These are phyloP conservation scores for Paecilomyces fulvus DNA, from an alignment of 2,329 filamentous ascomycete genomes.

Conservation along the genomic window DNA sequence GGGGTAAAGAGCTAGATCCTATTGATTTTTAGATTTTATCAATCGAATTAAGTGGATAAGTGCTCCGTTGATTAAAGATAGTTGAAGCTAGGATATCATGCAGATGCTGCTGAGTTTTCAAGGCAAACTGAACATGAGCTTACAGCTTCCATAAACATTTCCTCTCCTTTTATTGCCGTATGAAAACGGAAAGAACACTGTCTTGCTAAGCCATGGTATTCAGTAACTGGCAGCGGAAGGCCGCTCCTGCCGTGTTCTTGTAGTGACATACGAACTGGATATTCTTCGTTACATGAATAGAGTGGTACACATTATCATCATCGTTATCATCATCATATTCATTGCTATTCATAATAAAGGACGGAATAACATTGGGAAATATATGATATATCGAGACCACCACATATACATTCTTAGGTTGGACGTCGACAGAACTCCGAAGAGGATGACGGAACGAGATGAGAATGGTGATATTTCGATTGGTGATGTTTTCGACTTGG, in stretches of 20 bases:
- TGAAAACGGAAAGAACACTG: too few species aligned
- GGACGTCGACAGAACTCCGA: neutral
- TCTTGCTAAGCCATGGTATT: too few species aligned
- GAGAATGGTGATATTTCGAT: neutral
- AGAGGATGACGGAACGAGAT: neutral
- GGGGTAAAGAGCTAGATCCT: too few species aligned
- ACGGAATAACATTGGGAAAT: neutral
- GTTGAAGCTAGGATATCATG: too few species aligned
- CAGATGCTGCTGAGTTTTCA: too few species aligned
- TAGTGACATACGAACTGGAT: neutral
- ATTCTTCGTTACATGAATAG: neutral
- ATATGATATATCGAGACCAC: neutral
- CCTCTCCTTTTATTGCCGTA: too few species aligned
- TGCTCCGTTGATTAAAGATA: too few species aligned
- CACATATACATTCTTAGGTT: neutral
- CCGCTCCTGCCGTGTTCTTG: neutral
- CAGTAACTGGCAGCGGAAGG: neutral
- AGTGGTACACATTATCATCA: neutral
- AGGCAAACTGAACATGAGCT: too few species aligned
- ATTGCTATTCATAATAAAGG: neutral
- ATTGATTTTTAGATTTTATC: too few species aligned
- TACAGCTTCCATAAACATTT: too few species aligned
- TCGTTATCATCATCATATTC: neutral
- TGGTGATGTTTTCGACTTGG: neutral
- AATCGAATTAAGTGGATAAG: too few species aligned